A percentile compares a stretch with the other conserved stretches of the same genome.
Evolutionary conservation across 768 basidiomycete genomes (phyloP).

Genomic region (Russula ochroleuca): DNA sequence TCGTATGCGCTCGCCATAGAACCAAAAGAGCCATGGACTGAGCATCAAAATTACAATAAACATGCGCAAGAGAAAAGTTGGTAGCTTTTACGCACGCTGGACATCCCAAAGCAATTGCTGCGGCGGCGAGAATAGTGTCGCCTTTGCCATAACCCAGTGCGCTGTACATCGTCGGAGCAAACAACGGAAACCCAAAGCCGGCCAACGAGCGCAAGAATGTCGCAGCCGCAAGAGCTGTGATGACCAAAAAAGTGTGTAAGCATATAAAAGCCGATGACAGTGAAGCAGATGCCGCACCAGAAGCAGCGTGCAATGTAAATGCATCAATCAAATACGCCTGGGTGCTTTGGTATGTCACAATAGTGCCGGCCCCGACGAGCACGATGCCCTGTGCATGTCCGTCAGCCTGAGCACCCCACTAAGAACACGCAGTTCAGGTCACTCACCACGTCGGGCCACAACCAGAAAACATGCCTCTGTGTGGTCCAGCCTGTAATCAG

Average conservation of each 20-base stretch:
- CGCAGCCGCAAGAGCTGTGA: constrained; percentile 60
- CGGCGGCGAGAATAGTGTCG: constrained; percentile 56
- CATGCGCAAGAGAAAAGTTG: not conserved
- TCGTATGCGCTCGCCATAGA: constrained; percentile 44
- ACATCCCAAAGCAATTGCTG: constrained; percentile 57
- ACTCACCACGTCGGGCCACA: constrained; percentile 58
- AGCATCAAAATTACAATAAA: constrained; percentile 36
- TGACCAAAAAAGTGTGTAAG: constrained; percentile 12
- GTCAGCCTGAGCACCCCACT: not conserved
- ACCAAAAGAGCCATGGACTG: constrained; percentile 45
- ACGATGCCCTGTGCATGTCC: constrained; percentile 47
- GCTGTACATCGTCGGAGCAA: constrained; percentile 66
- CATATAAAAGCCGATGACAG: constrained; percentile 4
- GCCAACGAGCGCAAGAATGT: constrained; percentile 58
- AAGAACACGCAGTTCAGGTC: not conserved
- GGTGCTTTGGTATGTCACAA: constrained; percentile 56
- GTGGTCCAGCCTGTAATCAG: constrained; percentile 71
- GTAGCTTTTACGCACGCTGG: constrained; percentile 36
- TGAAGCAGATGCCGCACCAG: constrained; percentile 40
- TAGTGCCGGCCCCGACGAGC: constrained; percentile 54
- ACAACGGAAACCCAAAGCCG: constrained; percentile 74
- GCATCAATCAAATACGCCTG: constrained; percentile 66
- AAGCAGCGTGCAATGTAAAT: constrained; percentile 64
- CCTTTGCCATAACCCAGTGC: constrained; percentile 67
- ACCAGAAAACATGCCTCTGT: constrained; percentile 57